Conservation (phyloP, 2,329 filamentous ascomycete genomes). For the Fusarium subtropicale region DNA sequence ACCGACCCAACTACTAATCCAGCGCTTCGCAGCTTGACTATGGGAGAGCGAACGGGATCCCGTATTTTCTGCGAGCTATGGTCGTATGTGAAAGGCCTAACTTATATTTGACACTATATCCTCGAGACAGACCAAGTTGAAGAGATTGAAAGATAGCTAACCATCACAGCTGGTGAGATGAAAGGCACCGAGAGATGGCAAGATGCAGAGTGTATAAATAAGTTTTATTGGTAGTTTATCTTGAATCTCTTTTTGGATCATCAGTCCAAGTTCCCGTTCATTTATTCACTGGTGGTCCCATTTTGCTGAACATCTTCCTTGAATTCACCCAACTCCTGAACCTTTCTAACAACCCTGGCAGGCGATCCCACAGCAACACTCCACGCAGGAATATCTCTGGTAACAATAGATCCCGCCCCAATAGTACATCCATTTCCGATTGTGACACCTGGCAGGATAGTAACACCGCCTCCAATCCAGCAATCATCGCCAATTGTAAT, state of each 20-base stretch:
- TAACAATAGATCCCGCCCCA: constrained; percentile 85
- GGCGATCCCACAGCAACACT: constrained; percentile 54
- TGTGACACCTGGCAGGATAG: constrained; percentile 81
- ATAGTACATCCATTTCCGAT: constrained; percentile 80
- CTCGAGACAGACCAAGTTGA: too few species aligned
- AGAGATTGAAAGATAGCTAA: too few species aligned
- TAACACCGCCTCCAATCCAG: constrained; percentile 79
- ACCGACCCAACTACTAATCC: too few species aligned
- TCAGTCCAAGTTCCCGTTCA: rapidly evolving
- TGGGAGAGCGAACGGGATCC: too few species aligned
- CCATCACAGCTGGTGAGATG: too few species aligned
- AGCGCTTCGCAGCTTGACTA: too few species aligned
- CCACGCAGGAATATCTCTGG: constrained; percentile 59
- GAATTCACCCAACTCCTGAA: neutral
- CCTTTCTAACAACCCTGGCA: constrained; percentile 49
- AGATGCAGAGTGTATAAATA: neutral
- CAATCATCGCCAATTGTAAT: constrained; percentile 63
- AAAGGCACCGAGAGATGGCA: too few species aligned
- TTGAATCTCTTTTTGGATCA: neutral
- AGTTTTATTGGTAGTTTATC: neutral
- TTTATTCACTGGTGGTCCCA: neutral
- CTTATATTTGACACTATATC: too few species aligned
- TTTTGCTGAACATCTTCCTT: neutral
- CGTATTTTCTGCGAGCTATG: too few species aligned
- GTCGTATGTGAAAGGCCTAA: too few species aligned